Conservation (phyloP, 2,329 filamentous ascomycete species). For the Fusarium sp. region DNA sequence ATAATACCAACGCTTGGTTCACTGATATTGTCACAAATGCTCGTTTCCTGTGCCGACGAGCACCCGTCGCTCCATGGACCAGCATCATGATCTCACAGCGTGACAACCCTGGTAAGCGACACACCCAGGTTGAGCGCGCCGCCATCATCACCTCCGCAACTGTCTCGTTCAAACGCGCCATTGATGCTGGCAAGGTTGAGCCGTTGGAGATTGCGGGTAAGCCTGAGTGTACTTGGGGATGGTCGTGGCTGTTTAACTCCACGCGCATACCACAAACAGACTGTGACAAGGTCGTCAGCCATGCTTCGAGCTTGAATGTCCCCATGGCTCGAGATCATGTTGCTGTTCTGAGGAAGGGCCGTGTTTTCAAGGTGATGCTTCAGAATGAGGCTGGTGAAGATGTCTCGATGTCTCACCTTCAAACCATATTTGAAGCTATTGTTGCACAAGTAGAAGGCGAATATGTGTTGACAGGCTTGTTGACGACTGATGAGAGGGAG, state of each 20-base stretch:
- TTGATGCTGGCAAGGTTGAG: background rate
- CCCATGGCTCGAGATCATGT: background rate
- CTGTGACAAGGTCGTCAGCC: slow-evolving; percentile 1
- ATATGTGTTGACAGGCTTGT: background rate
- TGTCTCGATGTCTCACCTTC: background rate
- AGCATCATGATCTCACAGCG: slow-evolving; percentile 7
- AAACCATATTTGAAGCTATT: background rate
- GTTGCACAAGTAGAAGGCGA: background rate
- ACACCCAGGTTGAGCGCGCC: background rate
- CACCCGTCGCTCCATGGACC: slow-evolving; percentile 6
- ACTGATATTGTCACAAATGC: slow-evolving; percentile 5
- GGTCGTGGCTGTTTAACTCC: slow-evolving; percentile 5
- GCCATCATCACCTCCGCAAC: background rate
- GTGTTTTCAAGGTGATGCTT: slow-evolving; percentile 7
- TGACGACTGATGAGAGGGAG: slow-evolving; percentile 6
- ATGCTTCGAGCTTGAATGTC: background rate
- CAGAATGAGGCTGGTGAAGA: background rate
- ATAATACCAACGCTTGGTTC: slow-evolving; percentile 2
- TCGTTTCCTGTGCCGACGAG: slow-evolving; percentile 2
- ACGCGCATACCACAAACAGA: background rate
- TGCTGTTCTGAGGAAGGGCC: slow-evolving; percentile 8
- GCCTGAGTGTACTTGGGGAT: slow-evolving; percentile 4
- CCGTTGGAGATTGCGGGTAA: slow-evolving; percentile 8
- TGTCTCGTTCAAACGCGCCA: background rate
- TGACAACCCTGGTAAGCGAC: slow-evolving; percentile 2